A percentile compares a stretch with the other conserved stretches of the same genome.
These are phyloP conservation scores for Apophysomyces trapeziformis DNA, from an alignment of 371 early-diverging fungal species.

Conservation along the genomic window DNA sequence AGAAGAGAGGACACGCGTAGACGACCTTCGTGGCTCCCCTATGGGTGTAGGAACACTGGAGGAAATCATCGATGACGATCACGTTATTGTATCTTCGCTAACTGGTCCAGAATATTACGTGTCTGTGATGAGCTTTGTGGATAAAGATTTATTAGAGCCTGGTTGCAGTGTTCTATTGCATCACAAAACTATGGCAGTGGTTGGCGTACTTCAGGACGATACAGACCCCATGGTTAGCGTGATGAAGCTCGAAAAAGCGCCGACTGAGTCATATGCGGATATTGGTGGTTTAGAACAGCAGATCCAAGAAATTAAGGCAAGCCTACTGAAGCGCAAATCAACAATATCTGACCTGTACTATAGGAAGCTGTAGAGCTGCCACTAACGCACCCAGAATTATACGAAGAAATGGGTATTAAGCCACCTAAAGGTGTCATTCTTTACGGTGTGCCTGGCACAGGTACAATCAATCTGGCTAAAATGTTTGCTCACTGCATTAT, in stretches of 20 bases:
- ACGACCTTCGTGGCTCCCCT: slow-evolving; percentile 99
- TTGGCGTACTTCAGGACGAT: slow-evolving; percentile 98
- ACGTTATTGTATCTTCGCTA: slow-evolving; percentile 98
- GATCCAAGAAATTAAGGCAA: slow-evolving; percentile 98
- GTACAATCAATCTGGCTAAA: slow-evolving; percentile 29
- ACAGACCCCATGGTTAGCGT: slow-evolving; percentile 99
- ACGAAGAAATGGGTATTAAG: slow-evolving; percentile 99
- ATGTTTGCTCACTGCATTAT: not conserved
- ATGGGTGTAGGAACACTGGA: slow-evolving; percentile 99
- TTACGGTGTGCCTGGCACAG: slow-evolving; percentile 99
- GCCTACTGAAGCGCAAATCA: not conserved
- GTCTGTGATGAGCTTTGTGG: slow-evolving; percentile 98
- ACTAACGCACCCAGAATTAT: slow-evolving; percentile 99
- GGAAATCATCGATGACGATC: slow-evolving; percentile 99
- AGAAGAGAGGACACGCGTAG: slow-evolving; percentile 95
- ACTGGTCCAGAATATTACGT: slow-evolving; percentile 99
- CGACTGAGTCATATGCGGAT: slow-evolving; percentile 99
- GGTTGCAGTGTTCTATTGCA: slow-evolving; percentile 98
- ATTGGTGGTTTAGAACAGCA: slow-evolving; percentile 99
- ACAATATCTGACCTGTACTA: not conserved
- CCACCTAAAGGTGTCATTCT: slow-evolving; percentile 99
- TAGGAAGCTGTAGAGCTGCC: slow-evolving; percentile 99
- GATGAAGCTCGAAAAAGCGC: slow-evolving; percentile 99
- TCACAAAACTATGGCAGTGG: slow-evolving; percentile 94
- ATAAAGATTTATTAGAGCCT: slow-evolving; percentile 99